Evolutionary conservation across 2,329 filamentous ascomycete genomes (phyloP), one percentile per base, ranked within the genome.

Genomic region (Fusarium oxysporum): DNA sequence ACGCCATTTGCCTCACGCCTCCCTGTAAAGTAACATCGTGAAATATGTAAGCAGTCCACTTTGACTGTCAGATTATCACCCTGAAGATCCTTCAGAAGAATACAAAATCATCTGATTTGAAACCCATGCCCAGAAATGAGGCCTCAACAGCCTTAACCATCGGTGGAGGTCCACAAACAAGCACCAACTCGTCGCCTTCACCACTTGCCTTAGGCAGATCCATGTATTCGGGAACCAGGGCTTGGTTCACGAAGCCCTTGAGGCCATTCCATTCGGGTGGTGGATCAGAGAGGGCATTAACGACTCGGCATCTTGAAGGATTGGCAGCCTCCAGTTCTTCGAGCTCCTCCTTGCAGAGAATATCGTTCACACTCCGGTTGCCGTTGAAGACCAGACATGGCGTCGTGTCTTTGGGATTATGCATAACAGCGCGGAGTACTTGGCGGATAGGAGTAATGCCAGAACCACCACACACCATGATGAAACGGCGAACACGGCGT

Each of bases 381-480:
- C 94, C 94, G 77, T 97, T 87, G 1, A 98, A 83, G 0, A 98
- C 86, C 3, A 92, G 82, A 77, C 94, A 97, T 5, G 80, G 83
- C 1, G 93, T 96, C 13, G 81, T 73, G 77, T 96, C 93, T 0
- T 84, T 79, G 3, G 79, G 75, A 70, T 96, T 90, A 50, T 50
- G 55, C 57, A 76, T 68, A 21, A 97, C 89, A 1, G 93, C 92
- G 11, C 93, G 86, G 58, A 97, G 84, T 6, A 97, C 93, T 78
- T 96, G 93, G 79, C 92, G 96, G 71, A 97, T 93, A 0, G 95
- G 95, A n/a, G 95, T 97, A 77, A 98, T 92, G 2, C 95, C 95
- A n/a, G 90, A 93, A 10, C 95, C 95, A 19, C 89, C 95, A 76
- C 93, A 96, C 37, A 97, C 91, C 94, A 97, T 97, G 78, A 93